Base-by-base conservation (phyloP, 163 green algal species). In the Coccomyxa subellipsoidea region DNA sequence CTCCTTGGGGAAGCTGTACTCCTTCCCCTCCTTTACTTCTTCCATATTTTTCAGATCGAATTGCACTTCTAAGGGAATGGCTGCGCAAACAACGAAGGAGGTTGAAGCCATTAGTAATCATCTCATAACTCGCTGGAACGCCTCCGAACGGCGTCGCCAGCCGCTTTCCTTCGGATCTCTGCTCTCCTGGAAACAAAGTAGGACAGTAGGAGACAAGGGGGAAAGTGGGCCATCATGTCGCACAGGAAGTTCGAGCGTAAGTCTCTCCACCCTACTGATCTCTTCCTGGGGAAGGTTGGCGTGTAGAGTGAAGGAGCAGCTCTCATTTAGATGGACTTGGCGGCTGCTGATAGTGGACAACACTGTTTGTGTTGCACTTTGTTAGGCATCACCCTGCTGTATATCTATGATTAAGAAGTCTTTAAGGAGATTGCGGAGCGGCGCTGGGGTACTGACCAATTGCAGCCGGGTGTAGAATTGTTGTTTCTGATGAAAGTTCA, bases 201-300 rank as follows among this genome's bases (percentile, higher is more conserved):
- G 4, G 5, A 18, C 5, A 8, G n/a, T n/a, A 59, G 47, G 47
- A 23, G 40, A 54, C 8, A 59, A 59, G 4, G 47, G 5, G 47
- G 47, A 59, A 59, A 59, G 47, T 47, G 70, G 31, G 70, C 70
- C 76, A 37, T 4, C 7, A 97, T 98, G 95, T 95, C 89, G 80
- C 95, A 98, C 90, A 90, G 95, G 81, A 98, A 98, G 90, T 98
- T 98, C 80, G 95, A 98, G 87, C 95, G 92, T 96, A 81, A 92
- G 92, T 35, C 15, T 59, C 39, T 69, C 31, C 70, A 32, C 15
- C 38, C 9, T 40, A 38, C 1, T n/a, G n/a, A n/a, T n/a, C n/a
- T n/a, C n/a, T n/a, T n/a, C 23, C 29, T 70, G 31, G 23, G 34
- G 31, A 6, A 37, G 27, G 8, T 4, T 59, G 18, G 6, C 27